phyloP scores from a whole-genome alignment of 768 basidiomycete species.

The Solioccasus polychromus region DNA sequence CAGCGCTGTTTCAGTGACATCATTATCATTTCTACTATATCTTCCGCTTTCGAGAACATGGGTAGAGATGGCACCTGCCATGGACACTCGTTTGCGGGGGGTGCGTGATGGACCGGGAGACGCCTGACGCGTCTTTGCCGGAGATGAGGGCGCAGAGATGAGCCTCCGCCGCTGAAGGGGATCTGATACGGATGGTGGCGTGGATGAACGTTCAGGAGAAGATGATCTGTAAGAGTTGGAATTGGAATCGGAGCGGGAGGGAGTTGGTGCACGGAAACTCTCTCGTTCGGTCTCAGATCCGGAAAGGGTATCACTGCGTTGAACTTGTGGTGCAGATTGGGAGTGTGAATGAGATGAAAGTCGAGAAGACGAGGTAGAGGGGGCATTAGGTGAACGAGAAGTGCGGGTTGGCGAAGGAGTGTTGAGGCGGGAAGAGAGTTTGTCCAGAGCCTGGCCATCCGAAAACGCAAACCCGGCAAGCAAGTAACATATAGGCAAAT shows the following conservation, averaged over 20 bases:
- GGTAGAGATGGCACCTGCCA: slow-evolving; percentile 31
- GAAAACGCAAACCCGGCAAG: slow-evolving; percentile 1
- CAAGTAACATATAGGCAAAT: slow-evolving; percentile 20
- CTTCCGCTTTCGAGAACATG: slow-evolving; percentile 24
- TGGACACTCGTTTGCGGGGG: slow-evolving; percentile 42
- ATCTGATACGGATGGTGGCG: slow-evolving; percentile 33
- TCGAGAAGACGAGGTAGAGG: slow-evolving; percentile 33
- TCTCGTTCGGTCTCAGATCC: slow-evolving; percentile 86
- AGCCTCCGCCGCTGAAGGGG: slow-evolving; percentile 38
- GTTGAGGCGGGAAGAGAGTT: slow-evolving; percentile 57
- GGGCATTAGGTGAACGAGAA: slow-evolving; percentile 36
- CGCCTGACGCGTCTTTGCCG: slow-evolving; percentile 35
- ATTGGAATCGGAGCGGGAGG: slow-evolving; percentile 31
- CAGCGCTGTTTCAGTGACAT: slow-evolving; percentile 56
- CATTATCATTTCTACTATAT: slow-evolving; percentile 24
- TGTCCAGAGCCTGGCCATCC: slow-evolving; percentile 58
- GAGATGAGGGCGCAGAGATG: slow-evolving; percentile 48
- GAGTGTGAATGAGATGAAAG: slow-evolving; percentile 34
- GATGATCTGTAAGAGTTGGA: slow-evolving; percentile 34
- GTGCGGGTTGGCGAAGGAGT: slow-evolving; percentile 52
- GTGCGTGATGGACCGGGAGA: slow-evolving; percentile 42
- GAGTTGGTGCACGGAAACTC: slow-evolving; percentile 35
- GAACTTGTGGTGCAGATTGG: slow-evolving; percentile 24
- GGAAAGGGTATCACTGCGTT: slow-evolving; percentile 44
- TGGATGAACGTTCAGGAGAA: slow-evolving; percentile 37